Base-by-base conservation (phyloP, 1,284 basidiomycete species). In the Baeospora myosura region DNA sequence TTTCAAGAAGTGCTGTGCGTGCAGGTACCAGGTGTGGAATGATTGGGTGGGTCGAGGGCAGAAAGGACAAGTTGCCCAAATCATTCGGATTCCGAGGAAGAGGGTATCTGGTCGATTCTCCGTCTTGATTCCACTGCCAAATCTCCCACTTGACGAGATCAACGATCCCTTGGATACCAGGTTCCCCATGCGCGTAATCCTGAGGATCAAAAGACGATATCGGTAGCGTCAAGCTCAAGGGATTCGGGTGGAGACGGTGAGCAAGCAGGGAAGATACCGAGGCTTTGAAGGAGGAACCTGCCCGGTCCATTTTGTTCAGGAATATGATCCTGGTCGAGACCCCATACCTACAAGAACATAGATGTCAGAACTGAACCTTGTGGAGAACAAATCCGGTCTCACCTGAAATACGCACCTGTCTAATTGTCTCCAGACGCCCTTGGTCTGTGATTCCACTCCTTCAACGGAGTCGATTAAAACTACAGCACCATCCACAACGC, bases 391-490 rank as follows among this genome's bases (percentile, higher is more conserved):
- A 21, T 24, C 34, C 20, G 21, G 26, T 45, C 51, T 56, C 49
- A 61, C 52, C 52, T 64, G 40, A 29, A 45, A 24, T 18, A 57
- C 77, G 64, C 56, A 90, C 84, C 85, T 79, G 57, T 88, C 79
- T 50, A 92, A 62, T 58, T 93, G 90, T 42, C 65, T 68, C 91
- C 89, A 94, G 20, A 93, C 90, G 34, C 85, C 87, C 54, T 81
- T 86, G 0, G 90, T 94, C 58, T 94, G 90, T 4, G 87, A 77
- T 60, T 94, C 90, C 1, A 93, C 90, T 3, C 90, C 90, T 62
- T 93, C 91, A 0, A 94, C 90, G 0, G 88, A 86, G 59, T 94
- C 90, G 26, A 94, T 78, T 14, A 94, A 64, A 12, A 94, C 84
- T 11, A 94, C 80, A 3, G 88, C 88, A 44, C 91, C 91, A 53